Percentiles rank a stretch among this genome's conserved stretches.
Conservation (phyloP, 2,329 filamentous ascomycete species). For the Thelonectria rubi region DNA sequence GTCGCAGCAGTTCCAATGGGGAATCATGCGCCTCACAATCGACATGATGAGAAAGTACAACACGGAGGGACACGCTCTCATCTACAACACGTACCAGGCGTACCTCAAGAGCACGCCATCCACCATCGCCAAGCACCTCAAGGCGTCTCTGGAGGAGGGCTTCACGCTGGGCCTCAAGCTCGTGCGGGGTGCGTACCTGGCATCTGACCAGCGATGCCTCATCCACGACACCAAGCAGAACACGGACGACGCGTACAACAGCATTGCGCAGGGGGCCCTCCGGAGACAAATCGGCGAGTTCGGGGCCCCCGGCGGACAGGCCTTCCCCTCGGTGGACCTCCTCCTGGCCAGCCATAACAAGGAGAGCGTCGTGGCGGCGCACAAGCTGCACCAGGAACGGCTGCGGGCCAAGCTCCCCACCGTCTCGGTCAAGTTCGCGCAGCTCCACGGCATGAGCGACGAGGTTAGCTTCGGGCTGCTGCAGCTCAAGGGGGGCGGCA, state of each 20-base stretch:
- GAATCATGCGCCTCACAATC: constrained; percentile 47
- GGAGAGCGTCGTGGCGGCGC: constrained; percentile 52
- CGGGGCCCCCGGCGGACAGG: constrained; percentile 47
- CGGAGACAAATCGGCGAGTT: constrained; percentile 50
- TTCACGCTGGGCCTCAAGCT: constrained; percentile 66
- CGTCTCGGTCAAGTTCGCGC: constrained; percentile 57
- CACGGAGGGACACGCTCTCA: constrained; percentile 45
- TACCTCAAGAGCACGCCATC: constrained; percentile 60
- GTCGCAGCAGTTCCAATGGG: constrained; percentile 54
- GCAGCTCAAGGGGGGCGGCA: constrained; percentile 44
- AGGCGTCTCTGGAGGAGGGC: constrained; percentile 52
- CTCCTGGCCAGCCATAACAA: constrained; percentile 65
- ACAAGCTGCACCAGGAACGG: constrained; percentile 54
- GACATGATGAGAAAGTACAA: constrained; percentile 53
- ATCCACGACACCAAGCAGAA: constrained; percentile 63
- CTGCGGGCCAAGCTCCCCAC: constrained; percentile 47
- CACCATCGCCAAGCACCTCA: constrained; percentile 56
- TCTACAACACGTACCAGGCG: constrained; percentile 64
- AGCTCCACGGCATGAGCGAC: constrained; percentile 67
- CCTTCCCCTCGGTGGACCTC: constrained; percentile 58
- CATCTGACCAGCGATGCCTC: constrained; percentile 57
- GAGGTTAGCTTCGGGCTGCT: constrained; percentile 62
- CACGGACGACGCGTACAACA: constrained; percentile 63
- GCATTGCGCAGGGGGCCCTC: constrained; percentile 57
- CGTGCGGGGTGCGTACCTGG: constrained; percentile 65